Evolutionary conservation across 78 protist genomes (phyloP).

Genomic region (Chrysochromulina parva): DNA sequence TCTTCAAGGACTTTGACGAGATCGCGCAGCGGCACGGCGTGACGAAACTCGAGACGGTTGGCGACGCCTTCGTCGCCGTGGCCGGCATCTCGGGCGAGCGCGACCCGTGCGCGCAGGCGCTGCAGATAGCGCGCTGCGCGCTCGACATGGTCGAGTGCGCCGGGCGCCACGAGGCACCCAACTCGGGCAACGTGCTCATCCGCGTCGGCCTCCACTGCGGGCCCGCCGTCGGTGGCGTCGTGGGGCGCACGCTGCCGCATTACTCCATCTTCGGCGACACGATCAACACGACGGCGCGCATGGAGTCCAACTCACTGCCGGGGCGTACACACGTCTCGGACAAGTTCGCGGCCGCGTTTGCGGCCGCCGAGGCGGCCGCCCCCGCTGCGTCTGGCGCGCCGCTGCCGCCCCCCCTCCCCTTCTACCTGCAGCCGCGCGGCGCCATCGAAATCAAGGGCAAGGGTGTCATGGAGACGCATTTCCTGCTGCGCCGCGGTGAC

Average conservation of each 20-base stretch:
- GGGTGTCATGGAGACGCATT: no score
- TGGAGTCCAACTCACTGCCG: constrained; percentile 22
- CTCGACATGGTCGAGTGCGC: not conserved
- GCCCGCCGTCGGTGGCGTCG: constrained; percentile 49
- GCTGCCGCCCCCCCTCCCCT: no score
- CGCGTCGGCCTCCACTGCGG: no score
- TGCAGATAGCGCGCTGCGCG: not conserved
- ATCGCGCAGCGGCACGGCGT: not conserved
- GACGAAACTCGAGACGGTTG: not conserved
- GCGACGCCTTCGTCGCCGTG: not conserved
- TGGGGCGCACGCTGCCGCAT: constrained; percentile 64
- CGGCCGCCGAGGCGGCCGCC: no score
- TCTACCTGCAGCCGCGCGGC: no score
- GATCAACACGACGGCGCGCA: constrained; percentile 80
- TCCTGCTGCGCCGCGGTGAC: no score
- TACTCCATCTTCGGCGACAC: constrained; percentile 88
- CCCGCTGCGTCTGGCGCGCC: no score
- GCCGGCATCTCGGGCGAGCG: not conserved
- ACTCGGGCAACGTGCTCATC: constrained; percentile 74
- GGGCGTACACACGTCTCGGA: no score
- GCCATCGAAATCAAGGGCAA: no score
- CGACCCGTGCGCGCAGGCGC: not conserved
- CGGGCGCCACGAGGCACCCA: not conserved
- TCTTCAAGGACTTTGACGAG: not conserved
- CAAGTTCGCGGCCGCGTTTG: no score